Evolutionary conservation across 139 green algal genomes (phyloP).

Genomic region (Volvox reticuliferus): DNA sequence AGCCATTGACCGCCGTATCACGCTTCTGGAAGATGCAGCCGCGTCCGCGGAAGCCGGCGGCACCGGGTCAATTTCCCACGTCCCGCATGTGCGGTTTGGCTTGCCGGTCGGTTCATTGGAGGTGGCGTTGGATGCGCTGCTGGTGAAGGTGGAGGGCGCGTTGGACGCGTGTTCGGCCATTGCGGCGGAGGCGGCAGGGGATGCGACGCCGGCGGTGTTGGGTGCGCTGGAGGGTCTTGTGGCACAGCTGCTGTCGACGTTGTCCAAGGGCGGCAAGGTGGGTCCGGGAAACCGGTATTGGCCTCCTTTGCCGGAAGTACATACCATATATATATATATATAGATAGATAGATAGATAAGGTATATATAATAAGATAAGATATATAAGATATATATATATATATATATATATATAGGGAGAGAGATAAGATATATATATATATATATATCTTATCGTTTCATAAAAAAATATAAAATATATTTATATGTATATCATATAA

Average conservation of each 20-base stretch:
- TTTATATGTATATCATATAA: too few species aligned
- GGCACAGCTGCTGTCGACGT: conserved; percentile 12
- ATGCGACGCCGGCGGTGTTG: conserved; percentile 11
- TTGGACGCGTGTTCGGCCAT: not conserved
- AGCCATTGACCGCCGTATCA: not conserved
- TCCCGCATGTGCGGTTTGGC: not conserved
- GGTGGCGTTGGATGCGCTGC: not conserved
- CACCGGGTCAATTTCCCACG: not conserved
- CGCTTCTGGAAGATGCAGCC: not conserved
- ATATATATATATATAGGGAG: too few species aligned
- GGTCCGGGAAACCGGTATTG: too few species aligned
- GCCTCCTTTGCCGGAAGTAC: too few species aligned
- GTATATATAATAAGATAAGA: too few species aligned
- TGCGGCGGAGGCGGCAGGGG: conserved; percentile 12
- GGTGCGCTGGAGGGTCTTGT: conserved; percentile 35
- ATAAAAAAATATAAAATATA: too few species aligned
- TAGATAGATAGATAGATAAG: too few species aligned
- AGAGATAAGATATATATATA: too few species aligned
- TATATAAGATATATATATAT: too few species aligned
- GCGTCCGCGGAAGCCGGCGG: not conserved
- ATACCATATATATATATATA: too few species aligned
- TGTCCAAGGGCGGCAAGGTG: conserved; percentile 33
- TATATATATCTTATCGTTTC: too few species aligned
- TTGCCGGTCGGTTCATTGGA: conserved; percentile 8
- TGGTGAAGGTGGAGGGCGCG: not conserved